Evolutionary conservation across 2,329 filamentous ascomycete species (phyloP).

Genomic region (Monilinia vaccinii-corymbosi): DNA sequence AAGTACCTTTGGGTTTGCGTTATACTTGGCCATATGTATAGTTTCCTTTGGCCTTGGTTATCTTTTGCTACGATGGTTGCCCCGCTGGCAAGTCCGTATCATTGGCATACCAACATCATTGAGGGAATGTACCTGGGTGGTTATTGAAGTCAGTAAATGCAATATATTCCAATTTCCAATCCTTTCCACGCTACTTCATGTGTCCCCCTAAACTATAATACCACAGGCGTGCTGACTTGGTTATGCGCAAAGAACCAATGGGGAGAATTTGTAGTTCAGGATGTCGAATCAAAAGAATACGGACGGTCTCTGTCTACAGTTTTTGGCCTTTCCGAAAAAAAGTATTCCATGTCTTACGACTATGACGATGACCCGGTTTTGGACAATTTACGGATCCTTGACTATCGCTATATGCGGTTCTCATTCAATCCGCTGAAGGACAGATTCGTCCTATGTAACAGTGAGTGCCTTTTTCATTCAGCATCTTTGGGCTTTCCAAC

Average conservation of each 20-base stretch:
- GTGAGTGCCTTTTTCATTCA: constrained; percentile 28
- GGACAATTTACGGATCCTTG: constrained; percentile 63
- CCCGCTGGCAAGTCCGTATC: constrained; percentile 72
- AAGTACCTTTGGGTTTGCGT: constrained; percentile 54
- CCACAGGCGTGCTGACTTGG: constrained; percentile 25
- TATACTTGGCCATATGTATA: constrained; percentile 64
- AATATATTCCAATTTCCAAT: background rate
- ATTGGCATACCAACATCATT: constrained; percentile 62
- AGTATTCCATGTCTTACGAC: constrained; percentile 45
- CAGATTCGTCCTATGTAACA: constrained; percentile 76
- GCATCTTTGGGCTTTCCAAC: background rate
- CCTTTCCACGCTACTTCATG: background rate
- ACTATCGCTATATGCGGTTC: constrained; percentile 91
- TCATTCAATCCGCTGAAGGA: constrained; percentile 84
- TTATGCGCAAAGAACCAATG: constrained; percentile 67
- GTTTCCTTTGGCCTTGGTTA: constrained; percentile 70
- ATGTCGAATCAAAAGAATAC: constrained; percentile 48
- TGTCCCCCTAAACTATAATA: background rate
- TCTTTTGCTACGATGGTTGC: constrained; percentile 82
- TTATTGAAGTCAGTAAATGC: constrained; percentile 58
- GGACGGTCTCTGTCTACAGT: constrained; percentile 49
- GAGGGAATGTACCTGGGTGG: constrained; percentile 77
- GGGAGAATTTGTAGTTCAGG: constrained; percentile 78
- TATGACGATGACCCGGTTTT: constrained; percentile 76
- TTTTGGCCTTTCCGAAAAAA: constrained; percentile 60